Percentiles rank a stretch among this genome's conserved stretches.
Evolutionary conservation across 2,329 filamentous ascomycete species (phyloP).

Genomic region (Sarocladium oryzae): DNA sequence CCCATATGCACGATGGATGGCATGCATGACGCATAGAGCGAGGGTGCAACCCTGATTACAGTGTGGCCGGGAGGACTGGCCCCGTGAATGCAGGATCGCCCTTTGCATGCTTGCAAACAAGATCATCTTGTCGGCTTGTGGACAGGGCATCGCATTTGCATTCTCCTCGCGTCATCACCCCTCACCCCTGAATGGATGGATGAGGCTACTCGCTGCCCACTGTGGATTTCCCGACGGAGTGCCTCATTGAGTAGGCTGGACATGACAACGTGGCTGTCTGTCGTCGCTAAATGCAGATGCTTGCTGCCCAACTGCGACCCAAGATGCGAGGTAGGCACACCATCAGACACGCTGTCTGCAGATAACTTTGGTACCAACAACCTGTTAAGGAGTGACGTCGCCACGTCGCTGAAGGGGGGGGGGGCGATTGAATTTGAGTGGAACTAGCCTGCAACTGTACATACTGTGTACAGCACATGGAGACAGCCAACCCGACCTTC

Average conservation of each 20-base stretch:
- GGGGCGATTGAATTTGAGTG: too few relatives aligned
- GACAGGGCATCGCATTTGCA: background rate
- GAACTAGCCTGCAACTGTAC: too few relatives aligned
- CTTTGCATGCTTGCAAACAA: background rate
- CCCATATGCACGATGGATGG: slow-evolving; percentile 1
- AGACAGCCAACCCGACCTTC: too few relatives aligned
- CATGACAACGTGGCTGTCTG: background rate
- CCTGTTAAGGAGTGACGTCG: too few relatives aligned
- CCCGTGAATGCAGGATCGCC: background rate
- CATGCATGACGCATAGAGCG: slow-evolving; percentile 1
- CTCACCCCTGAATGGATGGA: too few relatives aligned
- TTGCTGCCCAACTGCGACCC: slow-evolving; percentile 6
- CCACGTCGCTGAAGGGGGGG: too few relatives aligned
- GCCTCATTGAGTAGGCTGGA: background rate
- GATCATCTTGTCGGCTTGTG: background rate
- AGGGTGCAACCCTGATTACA: slow-evolving; percentile 7
- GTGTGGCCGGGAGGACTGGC: background rate
- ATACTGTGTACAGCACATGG: too few relatives aligned
- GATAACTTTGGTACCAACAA: too few relatives aligned
- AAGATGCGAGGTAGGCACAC: background rate
- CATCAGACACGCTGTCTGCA: background rate
- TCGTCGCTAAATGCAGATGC: background rate
- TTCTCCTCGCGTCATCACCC: too few relatives aligned
- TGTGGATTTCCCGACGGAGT: background rate
- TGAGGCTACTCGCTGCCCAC: too few relatives aligned